Conservation (phyloP, 805 yeast species). For the Monosporozyma unispora region DNA sequence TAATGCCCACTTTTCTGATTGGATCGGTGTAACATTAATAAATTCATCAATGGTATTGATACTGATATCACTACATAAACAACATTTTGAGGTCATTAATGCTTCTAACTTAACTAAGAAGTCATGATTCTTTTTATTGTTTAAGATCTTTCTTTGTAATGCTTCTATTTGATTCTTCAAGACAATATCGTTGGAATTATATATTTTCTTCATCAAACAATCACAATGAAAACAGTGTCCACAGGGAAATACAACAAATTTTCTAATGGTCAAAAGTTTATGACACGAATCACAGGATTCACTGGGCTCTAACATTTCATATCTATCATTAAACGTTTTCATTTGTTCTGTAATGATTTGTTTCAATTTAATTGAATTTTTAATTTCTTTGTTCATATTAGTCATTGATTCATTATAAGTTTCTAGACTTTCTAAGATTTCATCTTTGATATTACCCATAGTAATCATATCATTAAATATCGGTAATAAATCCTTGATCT, state of each 20-base stretch:
- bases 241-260: conserved; percentile 80
- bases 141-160: conserved; percentile 19
- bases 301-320: conserved; percentile 69
- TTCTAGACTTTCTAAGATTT: conserved; percentile 72
- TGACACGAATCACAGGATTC: conserved; percentile 70
- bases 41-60: conserved; percentile 63
- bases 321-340: conserved; percentile 41
- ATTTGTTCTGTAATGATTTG: conserved; percentile 55
- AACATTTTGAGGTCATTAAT: conserved; percentile 55
- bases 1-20: conserved; percentile 39
- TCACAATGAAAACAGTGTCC: conserved; percentile 84
- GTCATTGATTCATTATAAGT: conserved; percentile 58
- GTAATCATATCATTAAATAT: conserved; percentile 76
- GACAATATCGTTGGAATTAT: conserved; percentile 56
- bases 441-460: conserved; percentile 75
- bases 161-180: conserved; percentile 54
- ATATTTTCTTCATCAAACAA: conserved; percentile 59
- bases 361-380: conserved; percentile 54
- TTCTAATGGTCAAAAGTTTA: conserved; percentile 60
- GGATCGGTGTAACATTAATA: conserved; percentile 35
- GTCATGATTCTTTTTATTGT: conserved; percentile 15
- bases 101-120: conserved; percentile 39
- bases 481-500: conserved; percentile 76
- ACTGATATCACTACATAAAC: conserved; percentile 65
- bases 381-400: conserved; percentile 64